These are phyloP conservation scores for Canavalia gladiata DNA, from an alignment of 306 rosid species.

Conservation along the genomic window DNA sequence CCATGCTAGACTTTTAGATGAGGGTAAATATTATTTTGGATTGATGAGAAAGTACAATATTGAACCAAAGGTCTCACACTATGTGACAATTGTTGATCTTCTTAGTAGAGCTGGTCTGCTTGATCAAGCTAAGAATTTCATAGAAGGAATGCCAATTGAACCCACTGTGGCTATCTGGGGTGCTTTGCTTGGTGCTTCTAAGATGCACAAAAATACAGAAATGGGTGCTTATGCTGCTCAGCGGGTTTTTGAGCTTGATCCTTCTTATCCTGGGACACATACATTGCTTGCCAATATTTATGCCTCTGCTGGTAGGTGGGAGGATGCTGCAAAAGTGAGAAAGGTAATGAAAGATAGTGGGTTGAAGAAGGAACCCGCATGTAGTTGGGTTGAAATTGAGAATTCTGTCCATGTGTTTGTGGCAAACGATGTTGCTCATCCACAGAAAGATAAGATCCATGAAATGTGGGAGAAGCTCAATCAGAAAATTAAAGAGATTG, in stretches of 20 bases:
- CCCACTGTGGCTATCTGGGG: constrained; percentile 58
- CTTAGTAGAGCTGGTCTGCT: constrained; percentile 67
- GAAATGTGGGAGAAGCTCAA: constrained; percentile 59
- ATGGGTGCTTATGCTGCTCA: constrained; percentile 62
- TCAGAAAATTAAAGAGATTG: constrained; percentile 58
- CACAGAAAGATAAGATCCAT: constrained; percentile 54
- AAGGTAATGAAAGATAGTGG: constrained; percentile 59
- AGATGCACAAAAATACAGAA: constrained; percentile 57
- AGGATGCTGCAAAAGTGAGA: constrained; percentile 59
- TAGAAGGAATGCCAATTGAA: constrained; percentile 58
- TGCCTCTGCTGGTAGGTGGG: constrained; percentile 65
- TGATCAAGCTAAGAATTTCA: constrained; percentile 59
- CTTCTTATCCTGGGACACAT: constrained; percentile 60
- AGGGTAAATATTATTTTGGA: constrained; percentile 55
- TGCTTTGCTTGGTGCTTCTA: constrained; percentile 63
- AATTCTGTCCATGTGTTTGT: constrained; percentile 57
- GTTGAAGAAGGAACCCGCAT: constrained; percentile 64
- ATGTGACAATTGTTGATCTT: constrained; percentile 58
- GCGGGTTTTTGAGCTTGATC: constrained; percentile 60
- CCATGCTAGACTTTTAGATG: constrained; percentile 60
- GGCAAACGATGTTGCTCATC: constrained; percentile 57
- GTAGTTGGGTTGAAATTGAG: constrained; percentile 68
- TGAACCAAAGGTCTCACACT: constrained; percentile 58
- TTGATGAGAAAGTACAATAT: constrained; percentile 55
- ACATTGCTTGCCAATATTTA: constrained; percentile 58